phyloP scores from a whole-genome alignment of 139 green algal genomes.

The Chlamydomonas schloesseri region DNA sequence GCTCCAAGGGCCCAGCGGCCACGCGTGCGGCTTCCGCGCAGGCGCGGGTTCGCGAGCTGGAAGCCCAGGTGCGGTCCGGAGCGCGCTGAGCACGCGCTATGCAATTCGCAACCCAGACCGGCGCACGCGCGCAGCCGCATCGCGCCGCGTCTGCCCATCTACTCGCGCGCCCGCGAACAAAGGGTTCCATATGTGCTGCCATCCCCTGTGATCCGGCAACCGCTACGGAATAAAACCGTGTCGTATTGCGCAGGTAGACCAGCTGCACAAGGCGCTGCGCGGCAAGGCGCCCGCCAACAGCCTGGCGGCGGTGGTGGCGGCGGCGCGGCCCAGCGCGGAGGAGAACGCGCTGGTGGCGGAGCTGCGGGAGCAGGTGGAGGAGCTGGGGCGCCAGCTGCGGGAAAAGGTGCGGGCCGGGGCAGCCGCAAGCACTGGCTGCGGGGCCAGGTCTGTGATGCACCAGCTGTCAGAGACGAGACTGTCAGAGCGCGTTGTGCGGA shows the following conservation, averaged over 20 bases:
- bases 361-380: slow-evolving; percentile 51
- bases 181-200: no score
- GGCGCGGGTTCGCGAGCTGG: slow-evolving; percentile 46
- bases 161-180: no score
- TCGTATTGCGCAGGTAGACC: slow-evolving; percentile 50
- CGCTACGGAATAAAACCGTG: no score
- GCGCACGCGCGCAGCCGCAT: no score
- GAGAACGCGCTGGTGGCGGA: slow-evolving; percentile 54
- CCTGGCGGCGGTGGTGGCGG: slow-evolving; percentile 62
- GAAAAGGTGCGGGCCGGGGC: slow-evolving; percentile 34
- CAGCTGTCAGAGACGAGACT: no score
- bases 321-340: slow-evolving; percentile 51
- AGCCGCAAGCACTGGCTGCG: no score
- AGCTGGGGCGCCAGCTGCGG: slow-evolving; percentile 53
- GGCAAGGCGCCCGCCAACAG: slow-evolving; percentile 55
- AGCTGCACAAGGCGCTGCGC: slow-evolving; percentile 41
- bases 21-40: background rate
- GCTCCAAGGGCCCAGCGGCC: slow-evolving; percentile 20
- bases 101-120: no score
- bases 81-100: no score
- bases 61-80: slow-evolving; percentile 42
- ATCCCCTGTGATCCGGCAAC: no score
- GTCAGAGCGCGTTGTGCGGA: no score
- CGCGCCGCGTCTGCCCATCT: no score
- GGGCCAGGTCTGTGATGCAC: background rate